Conservation (phyloP, 495 filamentous ascomycete species). For the Penicillium herquei region DNA sequence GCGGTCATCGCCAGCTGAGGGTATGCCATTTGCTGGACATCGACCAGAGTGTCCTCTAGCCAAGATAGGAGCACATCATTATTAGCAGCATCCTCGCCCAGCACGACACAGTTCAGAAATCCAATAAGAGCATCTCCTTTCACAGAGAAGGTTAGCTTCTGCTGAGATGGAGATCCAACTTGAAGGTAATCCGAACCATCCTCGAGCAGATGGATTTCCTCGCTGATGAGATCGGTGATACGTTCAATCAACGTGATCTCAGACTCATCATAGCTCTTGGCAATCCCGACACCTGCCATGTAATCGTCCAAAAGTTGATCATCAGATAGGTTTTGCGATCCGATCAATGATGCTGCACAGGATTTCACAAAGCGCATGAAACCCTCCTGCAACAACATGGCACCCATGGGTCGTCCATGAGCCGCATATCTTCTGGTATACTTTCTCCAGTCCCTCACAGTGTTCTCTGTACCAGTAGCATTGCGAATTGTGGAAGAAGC, state of each 20-base stretch:
- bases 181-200: conserved; percentile 85
- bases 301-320: conserved; percentile 75
- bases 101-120: conserved; percentile 77
- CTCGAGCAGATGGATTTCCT: conserved; percentile 83
- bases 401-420: conserved; percentile 75
- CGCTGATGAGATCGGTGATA: conserved; percentile 69
- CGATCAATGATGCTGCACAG: conserved; percentile 67
- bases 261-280: conserved; percentile 45
- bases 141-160: conserved; percentile 78
- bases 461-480: conserved; percentile 43
- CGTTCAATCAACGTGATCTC: conserved; percentile 57
- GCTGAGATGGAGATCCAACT: conserved; percentile 81
- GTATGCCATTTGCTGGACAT: conserved; percentile 78
- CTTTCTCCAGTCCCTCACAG: conserved; percentile 73
- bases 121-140: conserved; percentile 79
- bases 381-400: conserved; percentile 85
- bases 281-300: conserved; percentile 51
- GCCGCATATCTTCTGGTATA: conserved; percentile 79
- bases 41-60: conserved; percentile 75
- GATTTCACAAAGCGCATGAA: conserved; percentile 83
- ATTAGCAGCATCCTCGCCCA: conserved; percentile 78
- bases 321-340: conserved; percentile 55
- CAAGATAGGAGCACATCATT: conserved; percentile 78
- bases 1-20: conserved; percentile 69
- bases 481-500: conserved; percentile 83